These are phyloP conservation scores for Rosa multiflora DNA, from an alignment of 306 rosid species.

Conservation along the genomic window DNA sequence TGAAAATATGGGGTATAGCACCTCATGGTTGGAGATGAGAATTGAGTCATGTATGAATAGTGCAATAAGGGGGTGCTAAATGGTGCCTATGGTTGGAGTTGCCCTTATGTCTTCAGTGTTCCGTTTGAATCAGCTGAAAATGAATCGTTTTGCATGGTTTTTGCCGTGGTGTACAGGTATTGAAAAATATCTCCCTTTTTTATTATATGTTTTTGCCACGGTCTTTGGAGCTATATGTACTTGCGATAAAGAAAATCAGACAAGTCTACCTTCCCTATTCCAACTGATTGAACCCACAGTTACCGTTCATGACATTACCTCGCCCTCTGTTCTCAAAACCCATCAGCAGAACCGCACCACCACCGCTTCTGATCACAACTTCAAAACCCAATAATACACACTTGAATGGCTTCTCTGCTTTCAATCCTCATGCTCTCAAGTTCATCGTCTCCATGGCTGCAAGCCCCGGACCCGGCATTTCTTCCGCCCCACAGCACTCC, in stretches of 20 bases:
- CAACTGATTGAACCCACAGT: neutral
- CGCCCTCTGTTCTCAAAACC: constrained; percentile 38
- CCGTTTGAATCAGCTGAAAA: too few species aligned
- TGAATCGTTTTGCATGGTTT: too few species aligned
- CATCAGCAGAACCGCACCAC: constrained; percentile 18
- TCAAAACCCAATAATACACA: constrained; percentile 17
- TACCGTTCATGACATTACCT: constrained; percentile 40
- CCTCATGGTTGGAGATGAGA: too few species aligned
- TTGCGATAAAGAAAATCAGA: neutral
- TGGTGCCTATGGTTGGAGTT: too few species aligned
- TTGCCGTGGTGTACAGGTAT: too few species aligned
- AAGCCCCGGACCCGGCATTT: constrained; percentile 36
- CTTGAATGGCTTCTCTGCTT: constrained; percentile 29
- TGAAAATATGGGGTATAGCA: too few species aligned
- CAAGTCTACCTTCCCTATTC: neutral
- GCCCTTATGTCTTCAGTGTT: too few species aligned
- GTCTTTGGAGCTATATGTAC: neutral
- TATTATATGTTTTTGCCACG: neutral
- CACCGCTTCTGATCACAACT: constrained; percentile 12
- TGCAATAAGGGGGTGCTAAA: too few species aligned
- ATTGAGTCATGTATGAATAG: too few species aligned
- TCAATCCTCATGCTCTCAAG: constrained; percentile 20
- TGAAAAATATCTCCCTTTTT: too few species aligned
- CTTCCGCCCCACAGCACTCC: constrained; percentile 38
- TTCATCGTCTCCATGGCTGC: constrained; percentile 30